phyloP scores from a whole-genome alignment of 345 rosid genomes.

The Eutrema heterophyllum region DNA sequence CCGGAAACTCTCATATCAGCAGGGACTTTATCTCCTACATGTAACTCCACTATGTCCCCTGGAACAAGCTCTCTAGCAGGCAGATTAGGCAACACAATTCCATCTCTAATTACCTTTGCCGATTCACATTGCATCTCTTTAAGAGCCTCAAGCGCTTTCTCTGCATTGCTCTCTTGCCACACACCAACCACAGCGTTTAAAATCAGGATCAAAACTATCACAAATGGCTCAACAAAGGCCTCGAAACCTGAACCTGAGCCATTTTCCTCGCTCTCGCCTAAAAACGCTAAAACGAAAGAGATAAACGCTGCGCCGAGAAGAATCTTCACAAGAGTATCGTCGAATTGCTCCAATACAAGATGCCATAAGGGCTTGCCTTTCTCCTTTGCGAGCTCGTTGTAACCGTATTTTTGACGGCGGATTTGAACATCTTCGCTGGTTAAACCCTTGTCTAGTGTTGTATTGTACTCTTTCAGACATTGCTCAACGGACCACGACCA shows the following conservation, averaged over 20 bases:
- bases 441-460: slow-evolving; percentile 65
- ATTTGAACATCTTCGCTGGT: slow-evolving; percentile 55
- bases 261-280: slow-evolving; percentile 51
- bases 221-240: slow-evolving; percentile 86
- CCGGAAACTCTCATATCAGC: slow-evolving; percentile 79
- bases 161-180: slow-evolving; percentile 96
- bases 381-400: slow-evolving; percentile 85
- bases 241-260: slow-evolving; percentile 45
- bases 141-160: slow-evolving; percentile 88
- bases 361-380: slow-evolving; percentile 86
- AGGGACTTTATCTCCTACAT: slow-evolving; percentile 86
- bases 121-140: slow-evolving; percentile 92
- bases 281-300: slow-evolving; percentile 74
- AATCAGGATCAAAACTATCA: slow-evolving; percentile 67
- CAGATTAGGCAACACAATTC: slow-evolving; percentile 49
- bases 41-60: slow-evolving; percentile 77
- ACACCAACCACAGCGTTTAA: slow-evolving; percentile 87
- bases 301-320: slow-evolving; percentile 82
- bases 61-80: slow-evolving; percentile 93
- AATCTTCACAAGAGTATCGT: slow-evolving; percentile 86
- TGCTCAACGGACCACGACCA: slow-evolving; percentile 84
- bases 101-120: slow-evolving; percentile 70
- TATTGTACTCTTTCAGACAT: slow-evolving; percentile 64
- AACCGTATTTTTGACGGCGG: slow-evolving; percentile 58
- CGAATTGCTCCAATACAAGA: slow-evolving; percentile 72